Base-by-base conservation (phyloP, 768 basidiomycete species). In the Exidia glandulosa region DNA sequence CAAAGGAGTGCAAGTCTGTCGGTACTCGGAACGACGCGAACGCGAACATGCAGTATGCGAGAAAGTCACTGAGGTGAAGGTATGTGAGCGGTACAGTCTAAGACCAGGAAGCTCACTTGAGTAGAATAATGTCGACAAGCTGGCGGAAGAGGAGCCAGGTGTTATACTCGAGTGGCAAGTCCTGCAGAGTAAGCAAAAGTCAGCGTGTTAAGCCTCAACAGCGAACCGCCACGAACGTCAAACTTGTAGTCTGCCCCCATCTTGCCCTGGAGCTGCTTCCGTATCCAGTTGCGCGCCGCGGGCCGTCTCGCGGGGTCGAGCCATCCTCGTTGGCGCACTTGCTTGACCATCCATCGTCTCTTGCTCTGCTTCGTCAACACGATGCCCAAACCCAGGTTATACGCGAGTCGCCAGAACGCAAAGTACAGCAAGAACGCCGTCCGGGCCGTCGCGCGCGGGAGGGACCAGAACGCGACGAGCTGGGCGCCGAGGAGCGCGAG, bases 91-190 rank as follows among this genome's bases (percentile, higher is more conserved):
- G 30, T 25, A 14, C 31, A 32, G 16, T 45, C 57, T 29, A 14
- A 19, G 52, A 23, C 7, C 37, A 59, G 25, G 37, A 23, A 32
- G 50, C 56, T 16, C 27, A 96, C 93, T 98, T 98, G 68, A 98
- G 81, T 45, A 99, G 79, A 67, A 98, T 97, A 30, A 96, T 82
- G 72, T 98, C 95, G 25, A 98, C 95, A n/a, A 84, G 76, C 71
- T 96, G 93, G 56, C 95, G 85, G 72, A 97, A 99, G 61, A 97
- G 79, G 32, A 99, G 78, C 96, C 95, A 99, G 0, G 90, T 83
- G 66, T 97, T 98, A 73, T 95, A 97, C 71, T 97, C 94, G 37
- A 92, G 69, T 0, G 94, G 94, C 16, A 95, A 80, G 57, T 88
- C 84, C 91, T 94, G n/a, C n/a, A 62, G 57, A 19, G 60, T 57